These are phyloP conservation scores for Alternaria arborescens DNA, from an alignment of 2,329 filamentous ascomycete species.

Conservation along the genomic window DNA sequence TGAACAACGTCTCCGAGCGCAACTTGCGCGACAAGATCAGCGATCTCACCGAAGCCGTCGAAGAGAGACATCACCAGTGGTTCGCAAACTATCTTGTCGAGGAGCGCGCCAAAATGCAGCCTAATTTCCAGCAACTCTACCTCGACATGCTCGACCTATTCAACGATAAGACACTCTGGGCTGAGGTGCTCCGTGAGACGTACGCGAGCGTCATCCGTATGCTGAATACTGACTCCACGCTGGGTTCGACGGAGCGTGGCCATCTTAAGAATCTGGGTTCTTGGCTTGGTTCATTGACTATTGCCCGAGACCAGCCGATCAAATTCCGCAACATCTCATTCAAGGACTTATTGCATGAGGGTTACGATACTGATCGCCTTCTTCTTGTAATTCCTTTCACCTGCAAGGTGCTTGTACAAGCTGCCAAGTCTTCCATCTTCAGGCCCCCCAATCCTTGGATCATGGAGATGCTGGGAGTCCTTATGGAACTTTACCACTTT, in stretches of 20 bases:
- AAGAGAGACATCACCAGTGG: slow-evolving; percentile 89
- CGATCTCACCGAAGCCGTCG: slow-evolving; percentile 80
- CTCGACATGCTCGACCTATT: slow-evolving; percentile 87
- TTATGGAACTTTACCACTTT: slow-evolving; percentile 93
- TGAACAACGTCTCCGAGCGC: slow-evolving; percentile 94
- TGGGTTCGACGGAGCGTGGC: slow-evolving; percentile 84
- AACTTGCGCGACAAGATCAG: slow-evolving; percentile 85
- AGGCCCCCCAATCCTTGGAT: slow-evolving; percentile 96
- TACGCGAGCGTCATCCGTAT: slow-evolving; percentile 86
- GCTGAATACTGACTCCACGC: slow-evolving; percentile 87
- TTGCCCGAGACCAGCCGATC: slow-evolving; percentile 93
- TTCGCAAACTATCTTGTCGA: slow-evolving; percentile 95
- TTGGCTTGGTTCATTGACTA: slow-evolving; percentile 92
- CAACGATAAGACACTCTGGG: slow-evolving; percentile 79
- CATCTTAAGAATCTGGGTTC: slow-evolving; percentile 92
- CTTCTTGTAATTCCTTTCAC: slow-evolving; percentile 96
- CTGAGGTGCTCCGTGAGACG: slow-evolving; percentile 90
- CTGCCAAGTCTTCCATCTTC: slow-evolving; percentile 85
- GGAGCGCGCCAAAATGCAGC: slow-evolving; percentile 94
- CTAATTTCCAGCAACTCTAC: slow-evolving; percentile 94
- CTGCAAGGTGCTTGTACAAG: slow-evolving; percentile 92
- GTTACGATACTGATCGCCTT: slow-evolving; percentile 88
- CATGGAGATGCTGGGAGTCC: slow-evolving; percentile 90
- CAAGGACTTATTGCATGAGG: slow-evolving; percentile 92
- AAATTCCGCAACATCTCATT: slow-evolving; percentile 97